Percentiles rank a stretch among this genome's conserved stretches.
phyloP scores from a whole-genome alignment of 305 asterid species.

The Ajuga reptans region DNA sequence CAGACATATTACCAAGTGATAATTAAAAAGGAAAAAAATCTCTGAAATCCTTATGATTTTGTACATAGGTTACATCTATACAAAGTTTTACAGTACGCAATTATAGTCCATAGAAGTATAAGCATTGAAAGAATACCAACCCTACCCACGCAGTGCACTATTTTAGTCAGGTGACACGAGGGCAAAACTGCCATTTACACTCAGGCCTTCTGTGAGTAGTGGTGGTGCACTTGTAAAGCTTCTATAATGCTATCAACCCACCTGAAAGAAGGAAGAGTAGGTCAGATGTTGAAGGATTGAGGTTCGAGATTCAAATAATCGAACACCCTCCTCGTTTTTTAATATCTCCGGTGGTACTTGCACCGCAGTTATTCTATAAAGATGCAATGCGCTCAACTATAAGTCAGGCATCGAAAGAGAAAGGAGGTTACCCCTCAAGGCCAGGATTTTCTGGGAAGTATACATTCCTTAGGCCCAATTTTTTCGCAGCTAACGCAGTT shows the following conservation, averaged over 20 bases:
- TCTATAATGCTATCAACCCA: conserved; percentile 57
- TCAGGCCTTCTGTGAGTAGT: conserved; percentile 30
- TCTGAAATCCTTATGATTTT: too few relatives aligned
- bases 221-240: conserved; percentile 42
- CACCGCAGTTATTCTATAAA: neutral
- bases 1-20: too few relatives aligned
- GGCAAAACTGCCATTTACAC: neutral
- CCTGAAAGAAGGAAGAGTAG: conserved; percentile 28
- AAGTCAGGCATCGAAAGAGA: neutral
- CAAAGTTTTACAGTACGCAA: too few relatives aligned
- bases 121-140: too few relatives aligned
- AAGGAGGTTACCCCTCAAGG: conserved; percentile 43
- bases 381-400: neutral
- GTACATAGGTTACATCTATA: too few relatives aligned
- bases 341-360: too few relatives aligned
- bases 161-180: neutral
- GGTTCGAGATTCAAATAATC: neutral
- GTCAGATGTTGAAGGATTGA: neutral
- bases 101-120: too few relatives aligned
- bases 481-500: conserved; percentile 76
- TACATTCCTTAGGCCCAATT: conserved; percentile 56
- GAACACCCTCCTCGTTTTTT: too few relatives aligned
- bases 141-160: too few relatives aligned
- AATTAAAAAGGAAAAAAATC: too few relatives aligned
- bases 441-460: conserved; percentile 79